These are phyloP conservation scores for Triticum dicoccoides DNA, from an alignment of 176 grass and related monocot genomes.

Conservation along the genomic window DNA sequence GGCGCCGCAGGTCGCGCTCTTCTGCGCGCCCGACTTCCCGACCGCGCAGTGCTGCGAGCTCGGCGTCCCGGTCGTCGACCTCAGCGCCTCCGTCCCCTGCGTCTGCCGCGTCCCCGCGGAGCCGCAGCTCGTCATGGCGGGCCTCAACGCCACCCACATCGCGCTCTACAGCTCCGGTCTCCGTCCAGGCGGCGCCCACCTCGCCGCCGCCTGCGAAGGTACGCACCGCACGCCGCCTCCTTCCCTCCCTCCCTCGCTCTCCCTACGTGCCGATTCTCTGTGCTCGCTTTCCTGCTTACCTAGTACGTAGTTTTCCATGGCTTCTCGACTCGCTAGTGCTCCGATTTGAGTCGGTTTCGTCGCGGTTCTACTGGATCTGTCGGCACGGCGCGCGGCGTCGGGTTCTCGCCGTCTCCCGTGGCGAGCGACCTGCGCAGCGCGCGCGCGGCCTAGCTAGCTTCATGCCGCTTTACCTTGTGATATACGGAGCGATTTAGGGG, in stretches of 20 bases:
- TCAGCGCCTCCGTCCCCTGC: slow-evolving; percentile 4
- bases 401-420: not conserved
- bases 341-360: not conserved
- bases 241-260: not conserved
- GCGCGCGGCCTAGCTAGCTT: not conserved
- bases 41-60: slow-evolving; percentile 11
- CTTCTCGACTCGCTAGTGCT: not conserved
- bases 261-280: not conserved
- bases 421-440: not conserved
- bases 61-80: not conserved
- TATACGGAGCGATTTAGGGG: not conserved
- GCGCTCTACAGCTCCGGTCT: not conserved
- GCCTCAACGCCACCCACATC: slow-evolving; percentile 30
- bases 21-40: not conserved
- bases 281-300: not conserved
- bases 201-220: slow-evolving; percentile 22
- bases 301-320: not conserved
- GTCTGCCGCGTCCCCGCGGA: slow-evolving; percentile 24
- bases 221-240: not conserved
- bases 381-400: not conserved
- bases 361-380: not conserved
- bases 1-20: slow-evolving; percentile 13
- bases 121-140: slow-evolving; percentile 19
- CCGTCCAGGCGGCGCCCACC: not conserved
- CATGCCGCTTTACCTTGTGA: not conserved